Conservation (phyloP, 495 filamentous ascomycete genomes). For the Chlorociboria aeruginascens region DNA sequence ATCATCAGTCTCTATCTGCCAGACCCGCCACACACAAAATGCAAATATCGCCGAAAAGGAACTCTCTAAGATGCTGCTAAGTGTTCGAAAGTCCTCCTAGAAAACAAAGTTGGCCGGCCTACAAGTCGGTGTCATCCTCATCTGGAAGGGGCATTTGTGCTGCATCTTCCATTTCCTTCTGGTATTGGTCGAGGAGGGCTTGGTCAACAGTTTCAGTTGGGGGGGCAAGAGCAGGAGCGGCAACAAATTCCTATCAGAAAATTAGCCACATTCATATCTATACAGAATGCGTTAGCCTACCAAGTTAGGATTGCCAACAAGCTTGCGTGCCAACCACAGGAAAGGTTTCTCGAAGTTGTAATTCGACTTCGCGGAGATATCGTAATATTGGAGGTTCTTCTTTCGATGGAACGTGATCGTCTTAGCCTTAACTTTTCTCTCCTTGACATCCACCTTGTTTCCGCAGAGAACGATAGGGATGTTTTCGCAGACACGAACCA, state of each 20-base stretch:
- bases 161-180: constrained; percentile 79
- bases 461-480: constrained; percentile 96
- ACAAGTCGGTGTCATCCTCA: constrained; percentile 75
- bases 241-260: constrained; percentile 79
- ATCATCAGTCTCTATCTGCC: constrained; percentile 17
- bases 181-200: constrained; percentile 66
- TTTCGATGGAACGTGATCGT: constrained; percentile 99
- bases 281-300: constrained; percentile 38
- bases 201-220: constrained; percentile 83
- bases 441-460: constrained; percentile 99
- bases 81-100: constrained; percentile 1
- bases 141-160: constrained; percentile 79
- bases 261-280: background rate
- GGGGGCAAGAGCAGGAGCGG: constrained; percentile 85
- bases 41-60: constrained; percentile 18
- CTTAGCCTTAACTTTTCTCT: constrained; percentile 99
- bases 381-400: constrained; percentile 99
- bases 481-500: constrained; percentile 99
- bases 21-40: constrained; percentile 14
- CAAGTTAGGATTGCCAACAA: constrained; percentile 84
- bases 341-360: constrained; percentile 99
- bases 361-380: constrained; percentile 99
- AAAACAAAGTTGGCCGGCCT: constrained; percentile 7
- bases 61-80: constrained; percentile 19
- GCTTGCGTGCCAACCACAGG: constrained; percentile 97